Conservation (phyloP, 257 asterid species). For the Primulina tabacum region DNA sequence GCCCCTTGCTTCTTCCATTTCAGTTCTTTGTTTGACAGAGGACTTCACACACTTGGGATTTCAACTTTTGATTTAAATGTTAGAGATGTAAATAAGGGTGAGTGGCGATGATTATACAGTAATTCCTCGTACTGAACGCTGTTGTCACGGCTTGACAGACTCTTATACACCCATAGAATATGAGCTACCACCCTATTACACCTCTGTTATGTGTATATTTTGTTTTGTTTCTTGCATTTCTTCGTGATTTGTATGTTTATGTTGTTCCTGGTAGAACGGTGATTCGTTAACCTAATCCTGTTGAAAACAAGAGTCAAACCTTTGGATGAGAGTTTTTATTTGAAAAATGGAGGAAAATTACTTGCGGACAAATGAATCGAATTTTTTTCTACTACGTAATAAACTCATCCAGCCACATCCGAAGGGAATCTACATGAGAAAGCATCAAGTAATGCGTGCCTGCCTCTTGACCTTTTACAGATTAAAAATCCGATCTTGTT, state of each 20-base stretch:
- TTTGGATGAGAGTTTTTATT: too few species aligned
- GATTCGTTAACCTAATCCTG: not conserved
- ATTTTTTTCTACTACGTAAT: too few species aligned
- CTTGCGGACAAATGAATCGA: too few species aligned
- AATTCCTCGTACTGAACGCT: constrained; percentile 80
- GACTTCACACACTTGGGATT: too few species aligned
- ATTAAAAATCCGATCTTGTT: too few species aligned
- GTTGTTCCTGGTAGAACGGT: not conserved
- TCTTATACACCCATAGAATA: constrained; percentile 74
- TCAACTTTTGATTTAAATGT: not conserved
- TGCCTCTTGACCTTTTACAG: too few species aligned
- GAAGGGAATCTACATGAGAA: not conserved
- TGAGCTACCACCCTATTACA: constrained; percentile 43
- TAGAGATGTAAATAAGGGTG: constrained; percentile 19
- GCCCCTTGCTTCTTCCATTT: not conserved
- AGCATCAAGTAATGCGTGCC: not conserved
- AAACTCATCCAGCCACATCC: too few species aligned
- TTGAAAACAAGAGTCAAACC: not conserved
- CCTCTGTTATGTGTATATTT: not conserved
- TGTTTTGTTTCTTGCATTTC: not conserved
- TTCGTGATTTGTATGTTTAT: not conserved
- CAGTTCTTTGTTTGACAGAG: too few species aligned
- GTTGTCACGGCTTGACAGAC: constrained; percentile 66
- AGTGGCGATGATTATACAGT: constrained; percentile 58
- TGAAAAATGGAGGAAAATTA: too few species aligned